Conservation (phyloP, 2,329 filamentous ascomycete genomes). For the Massarina eburnea region DNA sequence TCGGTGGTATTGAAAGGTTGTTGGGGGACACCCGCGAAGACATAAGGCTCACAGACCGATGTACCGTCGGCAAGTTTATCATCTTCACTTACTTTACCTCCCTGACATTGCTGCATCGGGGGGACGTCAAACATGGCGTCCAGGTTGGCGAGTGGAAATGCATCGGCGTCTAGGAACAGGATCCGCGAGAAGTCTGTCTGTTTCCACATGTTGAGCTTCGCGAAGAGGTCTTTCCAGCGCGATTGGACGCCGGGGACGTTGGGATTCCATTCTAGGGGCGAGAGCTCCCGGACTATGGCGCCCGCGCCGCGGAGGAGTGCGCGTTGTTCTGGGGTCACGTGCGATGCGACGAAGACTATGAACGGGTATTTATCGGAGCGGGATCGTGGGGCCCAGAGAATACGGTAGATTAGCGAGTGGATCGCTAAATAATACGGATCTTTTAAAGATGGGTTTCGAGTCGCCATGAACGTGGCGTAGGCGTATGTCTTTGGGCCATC, state of each 20-base stretch:
- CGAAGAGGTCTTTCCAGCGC: constrained; percentile 39
- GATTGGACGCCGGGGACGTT: constrained; percentile 20
- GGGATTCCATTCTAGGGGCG: constrained; percentile 29
- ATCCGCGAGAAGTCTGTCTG: constrained; percentile 34
- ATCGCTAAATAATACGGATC: constrained; percentile 41
- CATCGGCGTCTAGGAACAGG: constrained; percentile 38
- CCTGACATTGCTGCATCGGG: constrained; percentile 20
- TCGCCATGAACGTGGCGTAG: constrained; percentile 39
- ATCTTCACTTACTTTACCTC: constrained; percentile 23
- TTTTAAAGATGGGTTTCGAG: constrained; percentile 31
- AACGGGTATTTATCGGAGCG: constrained; percentile 29
- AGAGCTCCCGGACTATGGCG: constrained; percentile 36
- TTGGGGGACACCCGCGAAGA: constrained; percentile 32
- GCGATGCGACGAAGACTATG: constrained; percentile 38
- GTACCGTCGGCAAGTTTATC: constrained; percentile 23
- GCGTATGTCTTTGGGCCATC: constrained; percentile 20
- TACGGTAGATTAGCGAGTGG: constrained; percentile 34
- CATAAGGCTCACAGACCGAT: constrained; percentile 30
- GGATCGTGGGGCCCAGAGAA: constrained; percentile 35
- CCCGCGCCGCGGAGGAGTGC: constrained; percentile 32
- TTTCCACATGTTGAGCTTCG: constrained; percentile 41
- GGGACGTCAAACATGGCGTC: constrained; percentile 34
- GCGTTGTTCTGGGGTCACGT: constrained; percentile 34
- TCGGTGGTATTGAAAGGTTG: constrained; percentile 12
- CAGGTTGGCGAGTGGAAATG: constrained; percentile 32